Evolutionary conservation across 2,329 filamentous ascomycete genomes (phyloP), one percentile per base, ranked within the genome.

Genomic region (Helotiales sp.): DNA sequence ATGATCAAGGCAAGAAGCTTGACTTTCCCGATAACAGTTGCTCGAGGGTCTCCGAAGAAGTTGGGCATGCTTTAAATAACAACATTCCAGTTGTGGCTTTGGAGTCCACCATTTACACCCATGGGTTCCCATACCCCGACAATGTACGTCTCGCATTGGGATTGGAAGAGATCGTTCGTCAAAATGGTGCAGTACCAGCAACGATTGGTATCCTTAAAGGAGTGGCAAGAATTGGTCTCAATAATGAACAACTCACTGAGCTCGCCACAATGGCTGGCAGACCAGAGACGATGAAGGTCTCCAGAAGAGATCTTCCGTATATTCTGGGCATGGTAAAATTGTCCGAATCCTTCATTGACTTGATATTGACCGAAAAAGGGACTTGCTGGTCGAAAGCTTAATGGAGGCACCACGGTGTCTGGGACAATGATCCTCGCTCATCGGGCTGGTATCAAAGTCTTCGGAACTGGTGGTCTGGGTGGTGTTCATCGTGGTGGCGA

Each of bases 81-180:
- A 32, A 50, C 65, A 89, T 88, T 74, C 95, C 96, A 0, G 90
- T 99, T 3, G 94, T 99, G 11, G 96, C 95, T 17, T 85, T 99
- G 4, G 96, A 99, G 80, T 93, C 93, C 1, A 97, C 96, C 4
- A 98, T 99, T 73, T 98, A 99, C 80, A 99, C 96, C 1, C 96
- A 99, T 80, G 94, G 93, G 84, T 91, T 89, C 71, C 89, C 90
- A 2, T 91, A 91, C 72, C 90, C 90, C 0, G 86, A 91, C 30
- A 93, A 92, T 73, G 81, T 91, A 47, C 89, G 91, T 24, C 84
- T 99, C 15, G 92, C 93, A 54, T 81, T 87, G 22, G 86, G 90
- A 55, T 87, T 98, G 67, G 93, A 97, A 76, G 88, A 89, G 13
- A 85, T 96, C 47, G 91, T 98, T 59, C 91, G 96, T 54, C 83